Evolutionary conservation across 768 basidiomycete genomes (phyloP).

Genomic region (Russula dissimulans): DNA sequence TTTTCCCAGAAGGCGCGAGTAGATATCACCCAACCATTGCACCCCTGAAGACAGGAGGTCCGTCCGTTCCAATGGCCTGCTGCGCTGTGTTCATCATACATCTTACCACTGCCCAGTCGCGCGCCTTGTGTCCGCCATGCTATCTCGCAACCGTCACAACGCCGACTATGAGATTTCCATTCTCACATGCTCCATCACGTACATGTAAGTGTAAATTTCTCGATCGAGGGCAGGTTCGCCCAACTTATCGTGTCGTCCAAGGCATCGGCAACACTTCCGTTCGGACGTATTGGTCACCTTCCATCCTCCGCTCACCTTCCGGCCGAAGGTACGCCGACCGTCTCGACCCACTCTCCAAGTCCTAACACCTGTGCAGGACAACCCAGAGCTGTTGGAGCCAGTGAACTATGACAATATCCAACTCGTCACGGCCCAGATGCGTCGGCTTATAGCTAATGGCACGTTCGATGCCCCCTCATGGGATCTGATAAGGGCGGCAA

Average conservation of each 20-base stretch:
- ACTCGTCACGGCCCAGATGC: slow-evolving; percentile 49
- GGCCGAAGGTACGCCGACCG: slow-evolving; percentile 39
- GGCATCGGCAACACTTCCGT: slow-evolving; percentile 81
- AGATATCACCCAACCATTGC: slow-evolving; percentile 82
- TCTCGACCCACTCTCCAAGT: neutral
- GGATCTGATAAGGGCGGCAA: slow-evolving; percentile 64
- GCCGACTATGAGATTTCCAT: slow-evolving; percentile 65
- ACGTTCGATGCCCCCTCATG: slow-evolving; percentile 83
- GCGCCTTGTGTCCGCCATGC: slow-evolving; percentile 67
- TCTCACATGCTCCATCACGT: slow-evolving; percentile 72
- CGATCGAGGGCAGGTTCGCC: slow-evolving; percentile 3
- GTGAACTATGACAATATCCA: slow-evolving; percentile 55
- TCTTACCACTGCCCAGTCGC: slow-evolving; percentile 42
- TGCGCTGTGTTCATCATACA: neutral
- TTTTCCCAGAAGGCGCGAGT: slow-evolving; percentile 84
- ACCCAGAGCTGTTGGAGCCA: slow-evolving; percentile 64
- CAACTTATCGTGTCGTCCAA: slow-evolving; percentile 23
- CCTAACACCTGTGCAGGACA: slow-evolving; percentile 34
- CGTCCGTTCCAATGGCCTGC: slow-evolving; percentile 13
- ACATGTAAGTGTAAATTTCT: slow-evolving; percentile 43
- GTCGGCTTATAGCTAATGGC: slow-evolving; percentile 61
- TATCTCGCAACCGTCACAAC: slow-evolving; percentile 58
- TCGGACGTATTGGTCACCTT: slow-evolving; percentile 83
- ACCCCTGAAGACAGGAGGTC: slow-evolving; percentile 80
- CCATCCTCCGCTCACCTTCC: slow-evolving; percentile 59